These are phyloP conservation scores for Coemansia sp. DNA, from an alignment of 192 early-diverging fungal species.

Conservation along the genomic window DNA sequence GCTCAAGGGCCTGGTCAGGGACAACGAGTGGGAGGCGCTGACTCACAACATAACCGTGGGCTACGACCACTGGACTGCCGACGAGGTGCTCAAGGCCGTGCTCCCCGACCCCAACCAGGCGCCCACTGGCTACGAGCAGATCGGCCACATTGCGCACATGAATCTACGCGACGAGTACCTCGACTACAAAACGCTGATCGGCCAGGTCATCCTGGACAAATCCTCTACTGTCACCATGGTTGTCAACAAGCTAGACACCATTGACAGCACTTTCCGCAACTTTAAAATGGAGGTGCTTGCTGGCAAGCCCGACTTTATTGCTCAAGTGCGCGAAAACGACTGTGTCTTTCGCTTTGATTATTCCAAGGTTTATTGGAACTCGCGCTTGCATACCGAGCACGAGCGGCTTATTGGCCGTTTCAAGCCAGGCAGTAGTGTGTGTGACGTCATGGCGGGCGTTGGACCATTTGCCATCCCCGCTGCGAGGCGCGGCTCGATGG, in stretches of 20 bases:
- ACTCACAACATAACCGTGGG: slow-evolving; percentile 57
- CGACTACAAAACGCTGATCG: slow-evolving; percentile 88
- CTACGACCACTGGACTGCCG: slow-evolving; percentile 89
- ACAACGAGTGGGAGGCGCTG: slow-evolving; percentile 23
- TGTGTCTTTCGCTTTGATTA: slow-evolving; percentile 93
- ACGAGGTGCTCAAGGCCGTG: slow-evolving; percentile 86
- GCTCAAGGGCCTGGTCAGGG: not conserved
- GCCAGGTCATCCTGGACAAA: slow-evolving; percentile 96
- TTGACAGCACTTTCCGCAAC: slow-evolving; percentile 92
- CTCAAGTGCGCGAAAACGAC: slow-evolving; percentile 83
- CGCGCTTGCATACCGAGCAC: slow-evolving; percentile 90
- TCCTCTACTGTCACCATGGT: slow-evolving; percentile 81
- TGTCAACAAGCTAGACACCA: slow-evolving; percentile 94
- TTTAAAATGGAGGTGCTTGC: slow-evolving; percentile 97
- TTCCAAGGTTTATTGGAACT: slow-evolving; percentile 99
- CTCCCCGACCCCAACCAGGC: slow-evolving; percentile 78
- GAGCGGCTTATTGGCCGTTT: slow-evolving; percentile 83
- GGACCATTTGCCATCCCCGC: slow-evolving; percentile 96
- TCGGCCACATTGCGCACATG: slow-evolving; percentile 97
- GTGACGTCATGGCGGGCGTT: slow-evolving; percentile 97
- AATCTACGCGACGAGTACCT: slow-evolving; percentile 87
- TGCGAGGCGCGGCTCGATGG: slow-evolving; percentile 71
- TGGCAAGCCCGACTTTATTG: slow-evolving; percentile 79
- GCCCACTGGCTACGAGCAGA: slow-evolving; percentile 78
- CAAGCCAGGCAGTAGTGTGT: slow-evolving; percentile 64